Base-by-base conservation (phyloP, 768 basidiomycete genomes). In the Amylocystis lapponica region DNA sequence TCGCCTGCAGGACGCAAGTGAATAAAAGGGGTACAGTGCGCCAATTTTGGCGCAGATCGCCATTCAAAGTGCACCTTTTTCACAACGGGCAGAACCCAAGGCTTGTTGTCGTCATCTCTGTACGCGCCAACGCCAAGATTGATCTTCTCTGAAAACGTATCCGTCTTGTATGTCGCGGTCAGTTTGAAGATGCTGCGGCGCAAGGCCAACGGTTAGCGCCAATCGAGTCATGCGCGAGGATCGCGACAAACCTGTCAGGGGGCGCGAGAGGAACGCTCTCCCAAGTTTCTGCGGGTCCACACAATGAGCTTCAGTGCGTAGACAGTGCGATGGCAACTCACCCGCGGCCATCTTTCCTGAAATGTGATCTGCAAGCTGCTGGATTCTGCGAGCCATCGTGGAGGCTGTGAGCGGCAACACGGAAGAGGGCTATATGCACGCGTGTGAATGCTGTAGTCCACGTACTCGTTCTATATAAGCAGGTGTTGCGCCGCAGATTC, bases 101-200 rank as follows among this genome's bases (percentile, higher is more conserved):
- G 85, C 66, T 86, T 94, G 64, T 74, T 79, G 55, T 87, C 63
- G 54, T 92, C 76, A 57, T 94, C 93, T 53, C 92, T 77, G 62
- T 96, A 96, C 7, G 92, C 93, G 34, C 92, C 93, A 34, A 93
- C 92, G 29, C 92, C 91, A 19, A 96, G 74, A 63, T 95, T 95
- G 65, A 94, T 73, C 71, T 96, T 96, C 49, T 82, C 65, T 12
- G 77, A 71, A 61, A 72, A 76, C 2, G 75, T 58, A 61, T 96
- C 89, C 22, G 76, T 78, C 62, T 93, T 91, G 79, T 82, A 95
- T 2, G 88, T 81, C 16, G 89, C 85, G 0, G 90, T 91, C 50
- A 96, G 75, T 68, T 89, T 81, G 78, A 91, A 91, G 58, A 92
- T 92, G 66, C 89, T 92, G 53, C 32, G 16, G 26, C 32, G 29